These are phyloP conservation scores for Lindgomyces ingoldianus DNA, from an alignment of 495 filamentous ascomycete genomes.

Conservation along the genomic window DNA sequence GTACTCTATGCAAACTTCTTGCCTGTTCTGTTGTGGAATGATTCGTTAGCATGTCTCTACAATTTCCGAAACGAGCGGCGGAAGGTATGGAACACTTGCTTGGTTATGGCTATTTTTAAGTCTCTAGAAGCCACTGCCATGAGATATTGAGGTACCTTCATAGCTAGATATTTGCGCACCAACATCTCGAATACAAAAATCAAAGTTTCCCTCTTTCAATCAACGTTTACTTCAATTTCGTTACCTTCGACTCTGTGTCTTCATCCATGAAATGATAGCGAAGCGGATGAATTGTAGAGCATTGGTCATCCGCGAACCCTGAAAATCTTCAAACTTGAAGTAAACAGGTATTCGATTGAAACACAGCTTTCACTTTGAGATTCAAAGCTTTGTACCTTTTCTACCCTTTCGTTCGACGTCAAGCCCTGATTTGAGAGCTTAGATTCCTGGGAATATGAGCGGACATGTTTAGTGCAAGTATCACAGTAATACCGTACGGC, in stretches of 20 bases:
- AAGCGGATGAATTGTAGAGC: not conserved
- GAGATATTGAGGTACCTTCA: not conserved
- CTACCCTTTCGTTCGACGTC: not conserved
- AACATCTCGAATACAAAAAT: not conserved
- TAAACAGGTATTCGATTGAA: slow-evolving; percentile 2
- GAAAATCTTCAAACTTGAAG: slow-evolving; percentile 7
- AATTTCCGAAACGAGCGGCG: not conserved
- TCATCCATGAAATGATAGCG: not conserved
- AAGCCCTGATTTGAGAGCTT: not conserved
- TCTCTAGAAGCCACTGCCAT: slow-evolving; percentile 13
- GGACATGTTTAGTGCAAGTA: not conserved
- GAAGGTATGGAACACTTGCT: not conserved
- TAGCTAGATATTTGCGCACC: slow-evolving; percentile 5
- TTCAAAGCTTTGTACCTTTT: not conserved
- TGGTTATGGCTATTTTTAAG: not conserved
- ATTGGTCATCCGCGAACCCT: slow-evolving; percentile 2
- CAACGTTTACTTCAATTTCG: not conserved
- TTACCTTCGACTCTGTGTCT: not conserved
- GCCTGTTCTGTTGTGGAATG: not conserved
- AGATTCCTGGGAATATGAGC: not conserved
- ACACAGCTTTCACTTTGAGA: too few relatives aligned
- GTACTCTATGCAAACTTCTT: not conserved
- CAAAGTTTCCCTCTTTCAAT: slow-evolving; percentile 2
- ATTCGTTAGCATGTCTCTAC: not conserved
- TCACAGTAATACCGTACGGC: not conserved